Base-by-base conservation (phyloP, 1,284 basidiomycete genomes). In the Phellopilus nigrolimitatus region DNA sequence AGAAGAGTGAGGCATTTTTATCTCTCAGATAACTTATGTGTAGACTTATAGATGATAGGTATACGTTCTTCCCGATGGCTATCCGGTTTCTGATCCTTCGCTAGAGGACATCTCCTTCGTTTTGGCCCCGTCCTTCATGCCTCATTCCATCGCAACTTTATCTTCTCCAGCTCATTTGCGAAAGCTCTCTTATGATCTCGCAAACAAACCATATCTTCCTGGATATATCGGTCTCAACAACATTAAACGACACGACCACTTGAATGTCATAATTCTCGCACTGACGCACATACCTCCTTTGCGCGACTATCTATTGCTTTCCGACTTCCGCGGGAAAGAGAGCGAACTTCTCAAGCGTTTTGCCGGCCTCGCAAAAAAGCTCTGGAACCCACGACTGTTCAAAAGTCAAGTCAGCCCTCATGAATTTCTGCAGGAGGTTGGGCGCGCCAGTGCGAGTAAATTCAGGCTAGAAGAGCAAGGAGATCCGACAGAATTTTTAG, bases 371-470 rank as follows among this genome's bases (percentile, higher is more conserved):
- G 81, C 92, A 28, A 88, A 92, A 67, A 94, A 97, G 66, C 67
- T 98, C 22, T 99, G 97, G 97, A 99, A 98, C 67, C 90, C 92
- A 4, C 75, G 84, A 43, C 70, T 95, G 51, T 97, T 99, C 82
- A 99, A 99, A 68, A 88, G 90, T 51, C 97, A 99, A 76, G 94
- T 98, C 57, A 92, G 88, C 59, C 97, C 97, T 7, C 97, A 99
- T 68, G 97, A 99, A 68, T 95, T 99, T 65, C 70, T 97, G 56
- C 97, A 99, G 68, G 95, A 99, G 70, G 94, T 99, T 41, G 85
- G 88, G 56, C 80, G 90, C 57, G 85, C 86, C 28, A 94, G 90
- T 62, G 78, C 74, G 27, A 91, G 93, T 12, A 92, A 91, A 67
- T 99, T 95, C 70, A 84, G 87, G 59, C 78, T 97, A 57, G 95